Evolutionary conservation across 2,329 filamentous ascomycete genomes (phyloP).

Genomic region (Aspergillus sp.): DNA sequence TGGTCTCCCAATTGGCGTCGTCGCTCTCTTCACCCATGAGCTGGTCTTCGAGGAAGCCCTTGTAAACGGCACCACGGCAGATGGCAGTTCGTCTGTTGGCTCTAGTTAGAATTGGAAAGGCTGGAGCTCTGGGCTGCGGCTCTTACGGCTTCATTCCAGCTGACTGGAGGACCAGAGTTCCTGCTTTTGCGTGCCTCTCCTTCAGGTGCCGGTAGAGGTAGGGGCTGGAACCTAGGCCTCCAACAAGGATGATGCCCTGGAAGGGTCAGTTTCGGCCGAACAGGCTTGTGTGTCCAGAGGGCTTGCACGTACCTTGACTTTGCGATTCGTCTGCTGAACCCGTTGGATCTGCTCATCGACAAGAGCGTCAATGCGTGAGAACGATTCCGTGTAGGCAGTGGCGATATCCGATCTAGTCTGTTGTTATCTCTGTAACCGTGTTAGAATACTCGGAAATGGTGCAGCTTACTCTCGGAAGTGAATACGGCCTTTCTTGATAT

Average conservation of each 20-base stretch:
- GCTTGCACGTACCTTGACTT: background rate
- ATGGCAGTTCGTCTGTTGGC: background rate
- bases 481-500: constrained; percentile 6
- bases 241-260: constrained; percentile 5
- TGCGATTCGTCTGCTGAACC: background rate
- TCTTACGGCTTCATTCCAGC: background rate
- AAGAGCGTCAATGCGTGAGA: background rate
- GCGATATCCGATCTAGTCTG: background rate
- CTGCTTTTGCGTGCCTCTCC: background rate
- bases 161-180: background rate
- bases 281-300: too few relatives aligned
- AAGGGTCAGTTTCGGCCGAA: background rate
- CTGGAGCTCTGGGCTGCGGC: too few relatives aligned
- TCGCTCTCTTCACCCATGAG: background rate
- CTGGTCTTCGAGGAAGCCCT: background rate
- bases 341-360: background rate
- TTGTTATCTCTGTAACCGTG: background rate
- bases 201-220: constrained; percentile 5
- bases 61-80: background rate
- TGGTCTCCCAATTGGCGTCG: background rate
- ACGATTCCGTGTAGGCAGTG: background rate
- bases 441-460: background rate
- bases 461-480: constrained; percentile 1
- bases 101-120: too few relatives aligned
- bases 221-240: constrained; percentile 3